Evolutionary conservation across 139 green algal species (phyloP), one percentile per base, ranked within the genome.

Genomic region (Chlorella vulgaris): DNA sequence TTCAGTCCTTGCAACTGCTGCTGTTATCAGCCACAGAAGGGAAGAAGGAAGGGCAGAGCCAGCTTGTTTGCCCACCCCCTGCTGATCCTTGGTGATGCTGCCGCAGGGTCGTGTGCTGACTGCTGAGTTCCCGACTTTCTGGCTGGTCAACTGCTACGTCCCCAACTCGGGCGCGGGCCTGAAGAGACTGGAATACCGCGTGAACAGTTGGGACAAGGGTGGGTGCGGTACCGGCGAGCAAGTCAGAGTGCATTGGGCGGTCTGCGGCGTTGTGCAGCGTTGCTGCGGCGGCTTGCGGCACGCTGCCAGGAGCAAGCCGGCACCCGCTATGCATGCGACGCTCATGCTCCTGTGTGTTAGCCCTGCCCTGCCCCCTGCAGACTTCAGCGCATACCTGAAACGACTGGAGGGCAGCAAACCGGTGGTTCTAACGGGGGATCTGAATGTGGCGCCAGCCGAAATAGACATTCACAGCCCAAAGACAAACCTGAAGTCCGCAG

Each of bases 391-490:
- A 10, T 90, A 86, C 66, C 33, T 94, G 10, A 84, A 86, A 43
- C 60, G 66, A 36, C 67, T 86, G 33, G 67, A 85, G 73, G 50
- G 79, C 63, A 35, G 76, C 28, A 96, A 95, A 84, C 91, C 91
- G 24, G 91, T 96, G 36, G 73, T 96, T 2, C 28, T 96, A 18
- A 85, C 85, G 4, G 87, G 87, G 2, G 87, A 91, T 80, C 42
- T 91, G 55, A 91, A 91, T 53, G 85, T 81, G 36, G 83, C 85
- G 19, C 69, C 85, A 66, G 42, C 91, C 29, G 88, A 92, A 58
- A 93, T 96, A 42, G 93, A 96, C 89, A 96, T 96, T 61, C 87
- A 95, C 65, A 81, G 80, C 77, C 91, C 93, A 43, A 93, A 94
- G 80, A 88, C 43, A 78, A 96, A 96, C 81, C 76, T 94, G 19